phyloP scores from a whole-genome alignment of 179 eudicot genomes.

The Spinacia oleracea region DNA sequence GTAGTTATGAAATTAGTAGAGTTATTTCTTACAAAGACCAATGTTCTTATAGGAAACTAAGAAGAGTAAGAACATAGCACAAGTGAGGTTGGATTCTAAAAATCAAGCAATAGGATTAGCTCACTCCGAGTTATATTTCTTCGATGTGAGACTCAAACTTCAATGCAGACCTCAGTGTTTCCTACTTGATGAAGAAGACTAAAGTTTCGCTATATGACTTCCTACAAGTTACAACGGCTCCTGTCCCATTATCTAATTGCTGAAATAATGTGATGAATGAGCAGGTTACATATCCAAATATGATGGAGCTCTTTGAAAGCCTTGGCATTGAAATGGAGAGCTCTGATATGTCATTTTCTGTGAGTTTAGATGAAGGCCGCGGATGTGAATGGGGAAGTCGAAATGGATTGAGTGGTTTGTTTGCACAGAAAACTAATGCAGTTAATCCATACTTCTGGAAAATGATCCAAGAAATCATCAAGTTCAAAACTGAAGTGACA shows the following conservation, averaged over 20 bases:
- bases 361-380: slow-evolving; percentile 72
- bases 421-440: slow-evolving; percentile 74
- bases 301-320: slow-evolving; percentile 83
- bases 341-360: slow-evolving; percentile 92
- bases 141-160: neutral
- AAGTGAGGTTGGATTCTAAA: neutral
- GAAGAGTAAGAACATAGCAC: too few species aligned
- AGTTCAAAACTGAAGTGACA: slow-evolving; percentile 67
- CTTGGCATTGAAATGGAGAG: slow-evolving; percentile 84
- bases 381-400: slow-evolving; percentile 96
- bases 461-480: slow-evolving; percentile 72
- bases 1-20: too few species aligned
- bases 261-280: slow-evolving; percentile 2
- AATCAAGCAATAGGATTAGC: neutral
- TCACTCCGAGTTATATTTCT: neutral
- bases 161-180: neutral
- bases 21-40: too few species aligned
- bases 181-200: neutral
- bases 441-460: slow-evolving; percentile 77
- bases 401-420: slow-evolving; percentile 63
- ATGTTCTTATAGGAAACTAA: too few species aligned
- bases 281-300: slow-evolving; percentile 96
- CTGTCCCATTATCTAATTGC: neutral
- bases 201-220: neutral
- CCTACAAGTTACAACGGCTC: too few species aligned